Conservation (phyloP, 2,329 filamentous ascomycete species). For the Monascus ruber region DNA sequence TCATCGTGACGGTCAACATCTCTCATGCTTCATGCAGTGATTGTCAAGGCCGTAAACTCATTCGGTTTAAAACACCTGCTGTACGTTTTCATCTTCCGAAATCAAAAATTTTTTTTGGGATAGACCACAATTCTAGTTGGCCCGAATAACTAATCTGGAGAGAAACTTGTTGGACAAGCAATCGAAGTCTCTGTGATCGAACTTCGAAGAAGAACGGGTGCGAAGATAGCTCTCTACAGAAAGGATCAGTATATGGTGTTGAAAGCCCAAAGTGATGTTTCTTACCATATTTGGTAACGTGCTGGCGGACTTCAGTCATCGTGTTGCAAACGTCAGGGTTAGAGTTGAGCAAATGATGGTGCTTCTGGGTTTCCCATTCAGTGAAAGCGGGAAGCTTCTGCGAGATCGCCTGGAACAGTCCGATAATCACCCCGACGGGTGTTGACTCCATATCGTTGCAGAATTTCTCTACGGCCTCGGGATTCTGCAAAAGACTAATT, state of each 20-base stretch:
- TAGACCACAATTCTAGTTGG: conserved; percentile 48
- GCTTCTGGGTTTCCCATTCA: conserved; percentile 88
- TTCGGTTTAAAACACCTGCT: conserved; percentile 2
- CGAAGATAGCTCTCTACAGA: conserved; percentile 71
- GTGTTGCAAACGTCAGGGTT: conserved; percentile 88
- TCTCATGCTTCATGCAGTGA: neutral
- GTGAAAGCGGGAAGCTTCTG: conserved; percentile 87
- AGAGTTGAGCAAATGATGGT: conserved; percentile 81
- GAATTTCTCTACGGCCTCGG: conserved; percentile 79
- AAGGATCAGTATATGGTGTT: conserved; percentile 29
- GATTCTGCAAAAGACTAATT: conserved; percentile 39
- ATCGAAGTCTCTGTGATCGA: conserved; percentile 87
- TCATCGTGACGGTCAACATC: neutral
- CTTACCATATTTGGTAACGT: conserved; percentile 90
- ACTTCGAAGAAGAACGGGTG: conserved; percentile 65
- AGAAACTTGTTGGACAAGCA: conserved; percentile 94
- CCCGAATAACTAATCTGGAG: conserved; percentile 89
- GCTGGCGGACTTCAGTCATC: conserved; percentile 87
- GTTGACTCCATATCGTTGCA: conserved; percentile 94
- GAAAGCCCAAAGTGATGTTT: conserved; percentile 6
- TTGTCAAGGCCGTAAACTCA: conserved; percentile 1
- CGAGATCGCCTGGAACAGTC: conserved; percentile 93
- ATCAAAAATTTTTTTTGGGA: conserved; percentile 10
- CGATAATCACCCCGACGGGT: conserved; percentile 90
- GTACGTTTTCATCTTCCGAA: conserved; percentile 9